Percentiles rank a stretch among this genome's conserved stretches.
Evolutionary conservation across 2,329 filamentous ascomycete species (phyloP).

Genomic region (Exophiala oligosperma): DNA sequence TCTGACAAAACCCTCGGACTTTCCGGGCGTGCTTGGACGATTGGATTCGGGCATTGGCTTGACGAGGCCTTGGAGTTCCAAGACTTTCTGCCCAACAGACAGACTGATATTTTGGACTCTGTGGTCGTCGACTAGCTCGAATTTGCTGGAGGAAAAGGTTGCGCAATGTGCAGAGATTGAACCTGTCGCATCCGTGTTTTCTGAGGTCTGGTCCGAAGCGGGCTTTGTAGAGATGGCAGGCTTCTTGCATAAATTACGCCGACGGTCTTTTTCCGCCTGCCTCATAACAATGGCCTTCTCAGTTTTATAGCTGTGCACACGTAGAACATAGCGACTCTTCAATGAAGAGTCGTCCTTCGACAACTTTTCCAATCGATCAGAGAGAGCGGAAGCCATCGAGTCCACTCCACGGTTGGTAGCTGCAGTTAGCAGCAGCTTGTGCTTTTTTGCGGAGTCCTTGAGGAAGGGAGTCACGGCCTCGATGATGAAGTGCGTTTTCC

Average conservation of each 20-base stretch:
- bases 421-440: slow-evolving; percentile 10
- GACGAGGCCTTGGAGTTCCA: not conserved
- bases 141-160: not conserved
- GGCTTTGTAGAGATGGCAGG: not conserved
- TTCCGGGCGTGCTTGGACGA: not conserved
- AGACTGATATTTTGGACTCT: slow-evolving; percentile 8
- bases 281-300: slow-evolving; percentile 5
- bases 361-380: not conserved
- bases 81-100: slow-evolving; percentile 10
- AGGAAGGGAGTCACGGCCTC: slow-evolving; percentile 13
- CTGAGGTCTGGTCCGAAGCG: not conserved
- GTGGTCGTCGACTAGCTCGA: not conserved
- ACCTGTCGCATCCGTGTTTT: not conserved
- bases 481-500: slow-evolving; percentile 16
- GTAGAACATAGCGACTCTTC: not conserved
- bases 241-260: not conserved
- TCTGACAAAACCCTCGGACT: not conserved
- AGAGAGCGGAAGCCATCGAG: slow-evolving; percentile 6
- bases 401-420: slow-evolving; percentile 6
- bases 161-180: not conserved
- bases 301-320: slow-evolving; percentile 16
- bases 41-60: not conserved
- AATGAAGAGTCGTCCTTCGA: no score
- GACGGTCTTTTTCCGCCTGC: not conserved
- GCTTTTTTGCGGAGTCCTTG: not conserved